Evolutionary conservation across 331 rosid species (phyloP), one percentile per base, ranked within the genome.

Genomic region (Saraca asoca): DNA sequence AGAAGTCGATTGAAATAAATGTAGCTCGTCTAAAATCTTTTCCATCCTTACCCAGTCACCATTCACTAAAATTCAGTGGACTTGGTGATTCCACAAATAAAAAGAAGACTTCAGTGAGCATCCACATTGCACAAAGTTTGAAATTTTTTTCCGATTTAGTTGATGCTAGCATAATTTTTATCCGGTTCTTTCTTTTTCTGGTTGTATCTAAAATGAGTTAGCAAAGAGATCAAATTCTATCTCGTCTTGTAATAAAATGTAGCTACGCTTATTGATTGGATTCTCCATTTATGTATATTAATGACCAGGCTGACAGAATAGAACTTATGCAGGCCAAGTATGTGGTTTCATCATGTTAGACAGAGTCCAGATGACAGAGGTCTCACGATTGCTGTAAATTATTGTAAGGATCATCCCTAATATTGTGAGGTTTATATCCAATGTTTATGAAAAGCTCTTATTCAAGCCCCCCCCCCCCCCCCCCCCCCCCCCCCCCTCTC

Each of bases 261-360:
- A 7, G 37, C 39, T 8, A 12, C 17, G 16, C 35, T 52, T 44
- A 9, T 29, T 45, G 31, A 51, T 44, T 34, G 14, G 60, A 12
- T 53, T 62, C 24, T 55, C 31, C 14, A 39, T 24, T 1, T 39
- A 65, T 64, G 34, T 46, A 44, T 62, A 20, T 52, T 53, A 54
- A 34, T 68, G 51, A 31, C 5, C 19, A 15, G 39, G 3, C 3
- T 24, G 3, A 24, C 48, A 13, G 11, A 15, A 58, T 73, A 29
- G 58, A 57, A 57, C 69, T 54, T 42, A 63, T 83, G 85, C 92
- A 90, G 95, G 90, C 97, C 95, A 49, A 87, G 93, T 50, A 82
- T 85, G 92, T 90, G 95, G 97, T 85, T 90, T 73, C 97, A 90
- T 82, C 95, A 85, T 62, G 97, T 90, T 58, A 80, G 87, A 59